Conservation (phyloP, 176 grass and related monocot species). For the Dendrocalamus sinicus region DNA sequence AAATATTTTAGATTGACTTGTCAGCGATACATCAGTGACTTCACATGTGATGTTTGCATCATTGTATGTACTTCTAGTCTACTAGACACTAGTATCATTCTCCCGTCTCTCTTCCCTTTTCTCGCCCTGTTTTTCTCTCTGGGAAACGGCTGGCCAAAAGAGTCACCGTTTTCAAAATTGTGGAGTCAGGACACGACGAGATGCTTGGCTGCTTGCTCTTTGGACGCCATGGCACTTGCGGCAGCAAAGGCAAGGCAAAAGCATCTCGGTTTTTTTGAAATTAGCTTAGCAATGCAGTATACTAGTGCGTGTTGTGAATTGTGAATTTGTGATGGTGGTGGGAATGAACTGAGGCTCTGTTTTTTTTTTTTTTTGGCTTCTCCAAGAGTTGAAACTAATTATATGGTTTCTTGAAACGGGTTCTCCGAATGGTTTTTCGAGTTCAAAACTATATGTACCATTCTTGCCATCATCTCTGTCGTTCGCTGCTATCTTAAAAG, state of each 20-base stretch:
- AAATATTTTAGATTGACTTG: too few species aligned
- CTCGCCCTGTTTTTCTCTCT: background rate
- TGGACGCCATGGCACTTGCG: background rate
- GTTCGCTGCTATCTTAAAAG: too few species aligned
- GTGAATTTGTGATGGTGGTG: background rate
- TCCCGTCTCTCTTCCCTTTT: background rate
- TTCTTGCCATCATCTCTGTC: too few species aligned
- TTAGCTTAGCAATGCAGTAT: background rate
- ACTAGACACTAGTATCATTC: too few species aligned
- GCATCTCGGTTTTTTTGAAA: background rate
- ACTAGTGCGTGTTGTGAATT: background rate
- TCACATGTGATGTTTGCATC: background rate
- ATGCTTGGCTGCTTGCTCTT: background rate
- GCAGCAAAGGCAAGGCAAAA: background rate
- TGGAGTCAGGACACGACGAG: background rate
- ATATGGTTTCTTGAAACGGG: too few species aligned
- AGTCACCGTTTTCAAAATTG: background rate
- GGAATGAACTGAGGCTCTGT: background rate
- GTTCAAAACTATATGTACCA: too few species aligned
- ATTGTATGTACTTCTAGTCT: background rate
- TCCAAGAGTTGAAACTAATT: too few species aligned
- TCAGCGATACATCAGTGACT: too few species aligned
- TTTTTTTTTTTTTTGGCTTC: too few species aligned
- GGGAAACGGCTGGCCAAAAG: background rate
- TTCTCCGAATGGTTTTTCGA: fast-evolving